These are phyloP conservation scores for Trichoderma afroharzianum DNA, from an alignment of 2,329 filamentous ascomycete species.

Conservation along the genomic window DNA sequence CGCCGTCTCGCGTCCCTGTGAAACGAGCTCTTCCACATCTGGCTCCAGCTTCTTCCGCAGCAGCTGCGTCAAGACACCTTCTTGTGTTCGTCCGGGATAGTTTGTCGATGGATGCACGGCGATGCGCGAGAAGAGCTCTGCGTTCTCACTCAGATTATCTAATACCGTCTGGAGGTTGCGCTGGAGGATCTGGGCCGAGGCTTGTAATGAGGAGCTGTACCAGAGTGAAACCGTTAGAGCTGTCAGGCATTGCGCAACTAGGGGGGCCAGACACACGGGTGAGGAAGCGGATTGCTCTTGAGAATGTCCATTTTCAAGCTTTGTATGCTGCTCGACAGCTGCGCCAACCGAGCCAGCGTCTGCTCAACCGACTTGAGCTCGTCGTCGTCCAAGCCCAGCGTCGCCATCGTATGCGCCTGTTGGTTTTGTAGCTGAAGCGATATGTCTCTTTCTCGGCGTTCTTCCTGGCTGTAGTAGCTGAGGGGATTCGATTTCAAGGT, in stretches of 20 bases:
- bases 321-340: conserved; percentile 65
- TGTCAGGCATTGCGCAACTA: neutral
- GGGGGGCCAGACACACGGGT: conserved; percentile 48
- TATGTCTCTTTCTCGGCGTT: neutral
- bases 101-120: conserved; percentile 73
- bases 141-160: conserved; percentile 60
- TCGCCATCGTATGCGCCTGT: conserved; percentile 31
- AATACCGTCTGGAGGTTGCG: conserved; percentile 66
- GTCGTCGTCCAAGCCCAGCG: conserved; percentile 52
- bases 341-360: conserved; percentile 63
- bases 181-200: conserved; percentile 67
- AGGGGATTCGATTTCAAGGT: neutral
- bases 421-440: neutral
- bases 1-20: conserved; percentile 54
- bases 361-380: conserved; percentile 68
- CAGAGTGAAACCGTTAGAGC: neutral
- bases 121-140: conserved; percentile 64
- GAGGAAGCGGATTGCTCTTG: conserved; percentile 62
- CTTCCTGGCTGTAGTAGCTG: neutral
- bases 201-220: conserved; percentile 64
- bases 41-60: conserved; percentile 83
- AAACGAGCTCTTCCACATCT: conserved; percentile 68
- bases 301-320: conserved; percentile 60
- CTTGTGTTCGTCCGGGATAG: conserved; percentile 67
- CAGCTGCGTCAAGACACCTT: conserved; percentile 62